These are phyloP conservation scores for Plasmodium ovale DNA, from an alignment of 169 alveolate genomes.

Conservation along the genomic window DNA sequence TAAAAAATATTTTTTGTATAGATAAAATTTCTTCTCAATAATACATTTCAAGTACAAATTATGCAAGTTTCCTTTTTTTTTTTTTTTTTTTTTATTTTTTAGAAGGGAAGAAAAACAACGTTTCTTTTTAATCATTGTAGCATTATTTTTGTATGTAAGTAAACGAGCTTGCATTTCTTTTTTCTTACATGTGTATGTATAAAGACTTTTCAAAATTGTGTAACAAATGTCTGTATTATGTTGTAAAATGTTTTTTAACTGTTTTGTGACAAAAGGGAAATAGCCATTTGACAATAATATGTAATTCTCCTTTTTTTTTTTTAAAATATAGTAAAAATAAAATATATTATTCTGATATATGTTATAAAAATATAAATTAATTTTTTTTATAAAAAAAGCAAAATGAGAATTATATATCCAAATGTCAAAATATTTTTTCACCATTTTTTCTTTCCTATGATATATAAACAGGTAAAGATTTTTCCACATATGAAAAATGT, in stretches of 20 bases:
- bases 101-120: constrained; percentile 9
- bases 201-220: background rate
- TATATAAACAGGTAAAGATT: background rate
- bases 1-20: constrained; percentile 25
- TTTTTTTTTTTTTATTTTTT: constrained; percentile 21
- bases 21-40: constrained; percentile 21
- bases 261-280: constrained; percentile 24
- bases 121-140: background rate
- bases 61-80: constrained; percentile 5
- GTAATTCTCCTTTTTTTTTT: constrained; percentile 41
- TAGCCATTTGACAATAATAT: constrained; percentile 1
- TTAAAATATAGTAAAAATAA: constrained; percentile 26
- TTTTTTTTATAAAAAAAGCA: constrained; percentile 7
- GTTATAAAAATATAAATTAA: constrained; percentile 20
- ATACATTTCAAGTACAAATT: constrained; percentile 13
- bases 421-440: background rate
- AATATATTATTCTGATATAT: constrained; percentile 29
- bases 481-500: constrained; percentile 27
- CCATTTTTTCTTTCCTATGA: background rate
- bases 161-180: background rate
- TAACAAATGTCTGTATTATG: background rate
- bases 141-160: background rate
- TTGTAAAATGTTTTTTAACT: constrained; percentile 1
- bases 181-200: background rate
- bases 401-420: constrained; percentile 42